A percentile compares a stretch with the other conserved stretches of the same genome.
Conservation (phyloP, 331 rosid species). For the Rosa hybrid region DNA sequence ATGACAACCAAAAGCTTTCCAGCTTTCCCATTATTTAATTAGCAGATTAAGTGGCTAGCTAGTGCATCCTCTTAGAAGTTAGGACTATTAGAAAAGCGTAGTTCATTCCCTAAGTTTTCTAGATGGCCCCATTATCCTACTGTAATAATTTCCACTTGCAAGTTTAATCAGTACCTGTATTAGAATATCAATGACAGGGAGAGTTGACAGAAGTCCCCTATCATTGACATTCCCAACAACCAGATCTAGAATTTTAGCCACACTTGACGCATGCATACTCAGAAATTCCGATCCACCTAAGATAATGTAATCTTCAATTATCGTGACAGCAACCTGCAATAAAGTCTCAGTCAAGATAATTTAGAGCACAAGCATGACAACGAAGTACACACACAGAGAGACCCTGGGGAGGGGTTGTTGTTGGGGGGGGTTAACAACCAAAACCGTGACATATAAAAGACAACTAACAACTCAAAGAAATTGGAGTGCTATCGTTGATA, state of each 20-base stretch:
- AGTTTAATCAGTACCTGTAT: slow-evolving; percentile 58
- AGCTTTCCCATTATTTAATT: background rate
- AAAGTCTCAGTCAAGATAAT: slow-evolving; percentile 27
- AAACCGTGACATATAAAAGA: background rate
- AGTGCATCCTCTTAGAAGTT: background rate
- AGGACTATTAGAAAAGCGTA: background rate
- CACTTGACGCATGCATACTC: slow-evolving; percentile 72
- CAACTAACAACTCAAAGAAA: background rate
- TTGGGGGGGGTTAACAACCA: slow-evolving; percentile 1
- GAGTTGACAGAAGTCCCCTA: slow-evolving; percentile 72
- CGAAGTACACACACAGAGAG: background rate
- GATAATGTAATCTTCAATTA: slow-evolving; percentile 83
- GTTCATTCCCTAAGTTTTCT: background rate
- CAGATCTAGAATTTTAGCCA: slow-evolving; percentile 84
- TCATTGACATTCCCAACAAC: slow-evolving; percentile 90
- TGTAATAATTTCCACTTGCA: background rate
- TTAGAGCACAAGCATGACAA: slow-evolving; percentile 12
- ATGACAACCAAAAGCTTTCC: background rate
- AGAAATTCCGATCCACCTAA: slow-evolving; percentile 88
- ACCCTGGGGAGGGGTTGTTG: background rate
- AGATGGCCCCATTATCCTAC: slow-evolving; percentile 3
- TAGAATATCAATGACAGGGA: slow-evolving; percentile 86
- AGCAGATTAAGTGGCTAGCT: background rate
- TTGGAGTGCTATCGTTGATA: background rate
- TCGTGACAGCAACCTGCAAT: slow-evolving; percentile 73